Percentiles rank a stretch among this genome's conserved stretches.
These are phyloP conservation scores for Aspergillus sclerotioniger DNA, from an alignment of 495 filamentous ascomycete genomes.

Conservation along the genomic window DNA sequence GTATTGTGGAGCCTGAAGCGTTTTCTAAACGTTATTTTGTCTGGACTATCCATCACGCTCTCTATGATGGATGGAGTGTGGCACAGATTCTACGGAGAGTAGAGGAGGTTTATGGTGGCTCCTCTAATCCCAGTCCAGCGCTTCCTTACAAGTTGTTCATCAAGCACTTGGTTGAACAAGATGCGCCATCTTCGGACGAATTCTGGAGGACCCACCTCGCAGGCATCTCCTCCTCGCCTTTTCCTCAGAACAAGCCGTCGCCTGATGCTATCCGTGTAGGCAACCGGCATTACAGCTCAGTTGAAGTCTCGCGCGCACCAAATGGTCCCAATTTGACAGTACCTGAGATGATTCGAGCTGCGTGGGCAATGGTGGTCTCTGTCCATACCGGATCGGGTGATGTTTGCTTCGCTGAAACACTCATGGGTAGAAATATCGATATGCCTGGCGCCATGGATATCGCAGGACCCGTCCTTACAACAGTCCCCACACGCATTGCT, in stretches of 20 bases:
- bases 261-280: slow-evolving; percentile 28
- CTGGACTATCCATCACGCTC: slow-evolving; percentile 64
- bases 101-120: slow-evolving; percentile 42
- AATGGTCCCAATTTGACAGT: slow-evolving; percentile 38
- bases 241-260: slow-evolving; percentile 31
- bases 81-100: slow-evolving; percentile 56
- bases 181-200: slow-evolving; percentile 34
- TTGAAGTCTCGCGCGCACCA: slow-evolving; percentile 21
- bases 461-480: slow-evolving; percentile 53
- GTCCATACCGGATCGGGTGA: slow-evolving; percentile 44
- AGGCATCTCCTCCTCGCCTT: slow-evolving; percentile 17
- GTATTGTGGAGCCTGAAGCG: slow-evolving; percentile 37
- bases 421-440: slow-evolving; percentile 53
- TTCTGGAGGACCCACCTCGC: slow-evolving; percentile 47
- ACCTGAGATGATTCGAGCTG: slow-evolving; percentile 51
- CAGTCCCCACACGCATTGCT: slow-evolving; percentile 46
- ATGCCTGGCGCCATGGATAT: slow-evolving; percentile 50
- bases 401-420: slow-evolving; percentile 54
- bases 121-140: slow-evolving; percentile 11
- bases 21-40: slow-evolving; percentile 48
- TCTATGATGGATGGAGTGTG: slow-evolving; percentile 72
- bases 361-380: slow-evolving; percentile 52
- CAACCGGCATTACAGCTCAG: slow-evolving; percentile 29
- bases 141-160: slow-evolving; percentile 44
- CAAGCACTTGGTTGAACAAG: slow-evolving; percentile 34